Evolutionary conservation across 352 stramenopile species (phyloP), one percentile per base, ranked within the genome.

Genomic region (Phytophthora pluvialis): DNA sequence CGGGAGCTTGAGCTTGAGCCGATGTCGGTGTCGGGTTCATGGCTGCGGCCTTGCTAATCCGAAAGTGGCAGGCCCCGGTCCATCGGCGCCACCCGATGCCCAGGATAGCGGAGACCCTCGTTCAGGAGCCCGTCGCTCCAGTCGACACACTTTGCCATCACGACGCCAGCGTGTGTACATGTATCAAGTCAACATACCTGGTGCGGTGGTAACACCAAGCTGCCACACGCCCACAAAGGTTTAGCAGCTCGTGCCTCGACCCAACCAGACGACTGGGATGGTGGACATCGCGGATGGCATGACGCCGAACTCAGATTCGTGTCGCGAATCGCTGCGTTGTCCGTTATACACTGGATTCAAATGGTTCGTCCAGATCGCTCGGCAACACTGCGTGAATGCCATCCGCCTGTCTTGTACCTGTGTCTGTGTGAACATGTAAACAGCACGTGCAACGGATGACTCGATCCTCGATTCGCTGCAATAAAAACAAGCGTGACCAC

Each of bases 211-310:
- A 38, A 4, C 31, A 35, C 10, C 31, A 35, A 21, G 21, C 21
- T 21, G 21, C 21, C 21, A 21, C 26, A 49, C 55, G 26, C 6
- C 44, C 44, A 51, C 7, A 35, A 7, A 35, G 11, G 11, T 7
- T 45, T 9, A 16, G 43, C 12, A 40, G 4, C 60, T 12, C 50
- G 64, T 64, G 64, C 64, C 39, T 64, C 50, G 51, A 46, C 29
- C 64, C 64, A 72, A 72, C 57, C 44, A 48, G 64, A 61, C 40
- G 31, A 42, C 32, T 28, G 15, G 63, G 49, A 57, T 71, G 48
- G 46, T 42, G 29, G 48, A 55, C 35, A 60, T 13, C 28, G 26
- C 12, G 31, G 54, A 70, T 65, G 55, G 2, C 49, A 43, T 67
- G 47, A 71, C 38, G 32, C 13, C 33, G 25, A 21, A 7, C 18